phyloP scores from a whole-genome alignment of 2,329 filamentous ascomycete genomes.

The Penicillium hesseltinei region DNA sequence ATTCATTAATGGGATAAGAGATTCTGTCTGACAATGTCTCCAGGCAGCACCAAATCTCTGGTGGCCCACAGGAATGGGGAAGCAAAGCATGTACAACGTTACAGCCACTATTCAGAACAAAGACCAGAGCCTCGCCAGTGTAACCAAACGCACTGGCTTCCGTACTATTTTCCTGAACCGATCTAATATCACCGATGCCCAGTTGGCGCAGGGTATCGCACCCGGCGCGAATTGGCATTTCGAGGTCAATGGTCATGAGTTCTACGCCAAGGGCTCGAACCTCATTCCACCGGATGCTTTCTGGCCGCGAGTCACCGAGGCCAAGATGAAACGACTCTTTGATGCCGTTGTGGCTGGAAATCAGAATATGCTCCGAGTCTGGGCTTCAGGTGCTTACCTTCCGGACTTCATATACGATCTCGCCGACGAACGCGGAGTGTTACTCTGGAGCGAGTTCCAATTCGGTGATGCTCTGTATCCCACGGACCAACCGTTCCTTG shows the following conservation, averaged over 20 bases:
- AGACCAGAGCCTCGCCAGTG: slow-evolving; percentile 40
- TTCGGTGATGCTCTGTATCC: slow-evolving; percentile 63
- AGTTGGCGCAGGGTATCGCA: slow-evolving; percentile 55
- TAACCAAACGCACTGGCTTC: slow-evolving; percentile 59
- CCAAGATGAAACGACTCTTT: slow-evolving; percentile 54
- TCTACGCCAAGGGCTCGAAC: slow-evolving; percentile 65
- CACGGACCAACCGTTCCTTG: slow-evolving; percentile 52
- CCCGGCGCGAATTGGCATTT: slow-evolving; percentile 63
- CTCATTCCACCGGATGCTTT: slow-evolving; percentile 63
- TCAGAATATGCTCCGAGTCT: slow-evolving; percentile 64
- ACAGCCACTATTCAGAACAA: slow-evolving; percentile 49
- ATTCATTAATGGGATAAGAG: too few relatives aligned
- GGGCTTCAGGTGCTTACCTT: slow-evolving; percentile 60
- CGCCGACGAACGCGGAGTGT: slow-evolving; percentile 59
- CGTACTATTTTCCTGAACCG: slow-evolving; percentile 62
- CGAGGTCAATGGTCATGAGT: slow-evolving; percentile 62
- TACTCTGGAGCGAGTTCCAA: slow-evolving; percentile 64
- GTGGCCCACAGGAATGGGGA: slow-evolving; percentile 60
- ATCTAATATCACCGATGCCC: slow-evolving; percentile 53
- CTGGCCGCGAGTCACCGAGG: slow-evolving; percentile 58
- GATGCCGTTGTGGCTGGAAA: slow-evolving; percentile 57
- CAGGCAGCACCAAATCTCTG: slow-evolving; percentile 46
- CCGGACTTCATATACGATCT: slow-evolving; percentile 64
- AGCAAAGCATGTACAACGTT: slow-evolving; percentile 58
- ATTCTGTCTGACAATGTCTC: too few relatives aligned